phyloP scores from a whole-genome alignment of 176 grass and related monocot genomes.

The Stipa capillata region DNA sequence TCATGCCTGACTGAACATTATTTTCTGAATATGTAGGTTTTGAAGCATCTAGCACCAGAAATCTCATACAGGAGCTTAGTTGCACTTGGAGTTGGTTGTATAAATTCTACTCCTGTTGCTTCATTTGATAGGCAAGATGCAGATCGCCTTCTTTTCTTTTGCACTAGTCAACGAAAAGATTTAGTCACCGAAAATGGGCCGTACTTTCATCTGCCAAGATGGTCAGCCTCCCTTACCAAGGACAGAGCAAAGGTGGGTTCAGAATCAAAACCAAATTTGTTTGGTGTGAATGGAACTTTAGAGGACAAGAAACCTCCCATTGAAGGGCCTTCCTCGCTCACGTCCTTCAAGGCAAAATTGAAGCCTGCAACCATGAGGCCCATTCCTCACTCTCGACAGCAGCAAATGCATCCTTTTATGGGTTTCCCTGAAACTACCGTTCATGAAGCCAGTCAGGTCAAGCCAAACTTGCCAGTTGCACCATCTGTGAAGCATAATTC shows the following conservation, averaged over 20 bases:
- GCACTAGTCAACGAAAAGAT: constrained; percentile 39
- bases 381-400: constrained; percentile 68
- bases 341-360: constrained; percentile 32
- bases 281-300: constrained; percentile 22
- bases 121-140: constrained; percentile 85
- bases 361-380: constrained; percentile 75
- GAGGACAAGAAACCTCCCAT: constrained; percentile 20
- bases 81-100: constrained; percentile 80
- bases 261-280: constrained; percentile 36
- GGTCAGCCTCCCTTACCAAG: constrained; percentile 59
- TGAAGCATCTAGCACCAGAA: constrained; percentile 88
- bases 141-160: constrained; percentile 94
- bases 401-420: constrained; percentile 78
- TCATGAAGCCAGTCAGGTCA: constrained; percentile 42
- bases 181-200: constrained; percentile 31
- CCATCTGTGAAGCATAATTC: constrained; percentile 55
- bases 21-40: constrained; percentile 49
- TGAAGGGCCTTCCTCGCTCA: constrained; percentile 24
- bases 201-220: constrained; percentile 48
- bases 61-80: constrained; percentile 75
- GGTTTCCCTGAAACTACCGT: constrained; percentile 29
- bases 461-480: constrained; percentile 24
- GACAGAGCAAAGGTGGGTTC: constrained; percentile 39
- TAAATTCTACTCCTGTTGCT: constrained; percentile 82
- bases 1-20: constrained; percentile 3